Conservation (phyloP, 305 asterid genomes). For the Rubia peregrina region DNA sequence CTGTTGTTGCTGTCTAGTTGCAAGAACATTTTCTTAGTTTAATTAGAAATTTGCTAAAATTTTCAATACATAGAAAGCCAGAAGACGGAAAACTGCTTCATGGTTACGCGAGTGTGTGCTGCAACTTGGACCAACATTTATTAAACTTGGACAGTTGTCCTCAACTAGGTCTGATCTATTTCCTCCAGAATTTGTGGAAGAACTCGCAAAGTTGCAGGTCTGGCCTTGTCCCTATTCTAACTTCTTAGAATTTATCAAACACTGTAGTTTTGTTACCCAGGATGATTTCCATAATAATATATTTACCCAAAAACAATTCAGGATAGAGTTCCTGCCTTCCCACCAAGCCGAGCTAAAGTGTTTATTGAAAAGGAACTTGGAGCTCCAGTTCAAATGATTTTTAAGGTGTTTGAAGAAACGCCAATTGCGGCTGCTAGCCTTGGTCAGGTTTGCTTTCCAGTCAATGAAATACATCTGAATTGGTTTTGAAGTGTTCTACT, state of each 20-base stretch:
- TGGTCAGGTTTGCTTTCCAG: conserved; percentile 74
- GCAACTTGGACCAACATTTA: conserved; percentile 96
- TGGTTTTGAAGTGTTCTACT: not conserved
- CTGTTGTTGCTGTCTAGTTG: not conserved
- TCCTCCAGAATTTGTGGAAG: conserved; percentile 88
- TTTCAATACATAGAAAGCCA: conserved; percentile 35
- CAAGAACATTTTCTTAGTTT: not conserved
- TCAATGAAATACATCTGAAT: not conserved
- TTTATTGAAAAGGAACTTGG: conserved; percentile 81
- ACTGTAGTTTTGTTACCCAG: not conserved
- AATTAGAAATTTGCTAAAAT: conserved; percentile 8
- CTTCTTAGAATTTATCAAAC: not conserved
- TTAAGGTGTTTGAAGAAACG: conserved; percentile 75
- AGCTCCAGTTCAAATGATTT: conserved; percentile 55
- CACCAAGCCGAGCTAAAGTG: conserved; percentile 59
- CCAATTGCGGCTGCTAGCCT: conserved; percentile 99
- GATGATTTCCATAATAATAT: not conserved
- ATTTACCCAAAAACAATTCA: conserved; percentile 25
- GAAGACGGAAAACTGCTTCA: conserved; percentile 74
- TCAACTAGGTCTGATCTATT: conserved; percentile 93
- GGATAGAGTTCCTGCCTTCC: conserved; percentile 97
- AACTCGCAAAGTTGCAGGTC: conserved; percentile 96
- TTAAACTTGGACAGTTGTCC: conserved; percentile 86
- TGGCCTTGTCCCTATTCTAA: not conserved
- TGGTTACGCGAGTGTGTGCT: conserved; percentile 80